A percentile compares a stretch with the other conserved stretches of the same genome.
phyloP scores from a whole-genome alignment of 1,284 basidiomycete genomes.

The Coriolopsis trogii region DNA sequence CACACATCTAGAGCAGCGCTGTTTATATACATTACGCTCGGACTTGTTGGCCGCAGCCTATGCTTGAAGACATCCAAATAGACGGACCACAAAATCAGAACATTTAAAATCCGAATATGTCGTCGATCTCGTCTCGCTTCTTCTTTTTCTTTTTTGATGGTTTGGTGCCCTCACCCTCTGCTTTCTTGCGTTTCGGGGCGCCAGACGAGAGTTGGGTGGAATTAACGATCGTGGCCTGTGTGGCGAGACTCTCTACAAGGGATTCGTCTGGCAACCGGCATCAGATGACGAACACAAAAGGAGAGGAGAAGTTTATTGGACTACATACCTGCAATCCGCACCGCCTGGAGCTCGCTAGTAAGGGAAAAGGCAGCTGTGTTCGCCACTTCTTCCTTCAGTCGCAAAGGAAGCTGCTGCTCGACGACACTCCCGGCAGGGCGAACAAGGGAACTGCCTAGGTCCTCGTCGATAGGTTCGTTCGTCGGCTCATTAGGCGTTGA shows the following conservation, averaged over 20 bases:
- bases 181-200: conserved; percentile 23
- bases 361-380: conserved; percentile 9
- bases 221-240: neutral
- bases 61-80: too few species aligned
- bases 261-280: too few species aligned
- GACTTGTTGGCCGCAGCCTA: too few species aligned
- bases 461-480: conserved; percentile 16
- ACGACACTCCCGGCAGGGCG: conserved; percentile 2
- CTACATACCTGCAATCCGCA: too few species aligned
- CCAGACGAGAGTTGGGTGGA: neutral
- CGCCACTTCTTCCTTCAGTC: neutral
- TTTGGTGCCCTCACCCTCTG: conserved; percentile 26
- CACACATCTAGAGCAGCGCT: too few species aligned
- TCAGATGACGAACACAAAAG: too few species aligned
- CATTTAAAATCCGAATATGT: conserved; percentile 63
- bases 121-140: conserved; percentile 63
- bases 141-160: conserved; percentile 42
- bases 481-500: too few species aligned
- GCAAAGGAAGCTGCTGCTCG: neutral
- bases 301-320: too few species aligned
- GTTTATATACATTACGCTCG: too few species aligned
- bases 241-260: too few species aligned
- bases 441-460: conserved; percentile 13
- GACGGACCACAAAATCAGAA: too few species aligned
- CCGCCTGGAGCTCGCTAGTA: conserved; percentile 9